Percentiles rank a stretch among this genome's conserved stretches.
Conservation (phyloP, 2,329 filamentous ascomycete species). For the Thermoascus crustaceus region DNA sequence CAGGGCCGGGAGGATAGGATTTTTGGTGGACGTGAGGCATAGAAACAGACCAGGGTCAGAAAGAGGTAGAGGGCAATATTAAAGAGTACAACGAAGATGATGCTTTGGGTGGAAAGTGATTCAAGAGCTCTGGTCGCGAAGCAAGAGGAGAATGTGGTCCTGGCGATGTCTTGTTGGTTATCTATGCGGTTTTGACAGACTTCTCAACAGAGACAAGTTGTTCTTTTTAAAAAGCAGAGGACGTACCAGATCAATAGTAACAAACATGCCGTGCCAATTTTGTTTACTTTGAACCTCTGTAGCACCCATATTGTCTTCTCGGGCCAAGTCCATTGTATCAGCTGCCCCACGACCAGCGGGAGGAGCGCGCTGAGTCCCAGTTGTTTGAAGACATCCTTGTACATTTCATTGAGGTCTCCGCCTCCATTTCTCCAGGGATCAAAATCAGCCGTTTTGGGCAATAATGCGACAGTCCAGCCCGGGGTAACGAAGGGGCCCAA, state of each 20-base stretch:
- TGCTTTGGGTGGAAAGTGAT: slow-evolving; percentile 49
- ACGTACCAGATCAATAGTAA: slow-evolving; percentile 49
- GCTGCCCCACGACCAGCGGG: slow-evolving; percentile 56
- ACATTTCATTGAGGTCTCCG: slow-evolving; percentile 52
- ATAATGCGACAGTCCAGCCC: slow-evolving; percentile 49
- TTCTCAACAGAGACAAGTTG: neutral
- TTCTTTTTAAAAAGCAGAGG: neutral
- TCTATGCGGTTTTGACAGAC: neutral
- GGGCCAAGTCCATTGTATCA: slow-evolving; percentile 49
- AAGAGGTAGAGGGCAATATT: slow-evolving; percentile 58
- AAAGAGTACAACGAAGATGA: slow-evolving; percentile 60
- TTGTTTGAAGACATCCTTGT: slow-evolving; percentile 59
- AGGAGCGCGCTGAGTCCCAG: slow-evolving; percentile 59
- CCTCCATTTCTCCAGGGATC: slow-evolving; percentile 38
- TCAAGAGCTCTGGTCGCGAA: slow-evolving; percentile 58
- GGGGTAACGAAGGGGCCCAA: slow-evolving; percentile 61
- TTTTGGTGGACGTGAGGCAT: slow-evolving; percentile 37
- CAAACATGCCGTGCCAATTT: slow-evolving; percentile 38
- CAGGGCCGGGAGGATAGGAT: slow-evolving; percentile 13
- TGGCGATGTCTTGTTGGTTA: slow-evolving; percentile 44
- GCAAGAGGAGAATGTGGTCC: slow-evolving; percentile 33
- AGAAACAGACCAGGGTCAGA: slow-evolving; percentile 50
- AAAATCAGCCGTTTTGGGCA: slow-evolving; percentile 36
- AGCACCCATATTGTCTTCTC: slow-evolving; percentile 34
- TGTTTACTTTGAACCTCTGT: slow-evolving; percentile 45